These are phyloP conservation scores for Alternaria sp. DNA, from an alignment of 2,329 filamentous ascomycete genomes.

Conservation along the genomic window DNA sequence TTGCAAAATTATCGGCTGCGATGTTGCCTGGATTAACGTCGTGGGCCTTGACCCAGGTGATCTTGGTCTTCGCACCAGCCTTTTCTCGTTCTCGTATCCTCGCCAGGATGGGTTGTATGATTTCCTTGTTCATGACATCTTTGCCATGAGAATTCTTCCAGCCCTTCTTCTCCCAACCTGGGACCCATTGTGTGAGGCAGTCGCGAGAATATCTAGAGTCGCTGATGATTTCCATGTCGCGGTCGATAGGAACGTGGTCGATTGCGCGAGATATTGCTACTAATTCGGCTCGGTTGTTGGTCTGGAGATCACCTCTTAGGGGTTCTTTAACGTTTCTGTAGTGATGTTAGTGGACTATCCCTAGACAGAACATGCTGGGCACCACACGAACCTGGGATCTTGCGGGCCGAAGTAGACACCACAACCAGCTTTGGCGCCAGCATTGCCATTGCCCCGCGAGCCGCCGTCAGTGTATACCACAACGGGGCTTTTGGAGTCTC, in stretches of 20 bases:
- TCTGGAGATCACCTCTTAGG: conserved; percentile 76
- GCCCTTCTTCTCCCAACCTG: conserved; percentile 74
- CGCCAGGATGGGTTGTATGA: conserved; percentile 74
- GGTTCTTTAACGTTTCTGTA: conserved; percentile 75
- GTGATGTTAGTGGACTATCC: not conserved
- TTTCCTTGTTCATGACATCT: conserved; percentile 83
- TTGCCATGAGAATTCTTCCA: conserved; percentile 78
- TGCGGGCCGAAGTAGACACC: conserved; percentile 69
- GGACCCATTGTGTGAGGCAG: conserved; percentile 84
- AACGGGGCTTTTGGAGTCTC: conserved; percentile 57
- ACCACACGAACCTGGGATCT: conserved; percentile 58
- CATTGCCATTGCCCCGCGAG: conserved; percentile 63
- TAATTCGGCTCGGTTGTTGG: conserved; percentile 95
- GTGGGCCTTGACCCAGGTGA: conserved; percentile 93
- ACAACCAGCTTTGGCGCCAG: conserved; percentile 63
- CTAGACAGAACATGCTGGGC: not conserved
- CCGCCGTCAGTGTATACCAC: conserved; percentile 70
- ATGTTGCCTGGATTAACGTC: conserved; percentile 74
- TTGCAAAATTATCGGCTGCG: conserved; percentile 69
- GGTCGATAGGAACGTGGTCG: conserved; percentile 71
- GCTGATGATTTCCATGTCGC: conserved; percentile 78
- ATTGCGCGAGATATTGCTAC: conserved; percentile 85
- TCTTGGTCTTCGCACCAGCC: conserved; percentile 64
- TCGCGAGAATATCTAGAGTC: conserved; percentile 92
- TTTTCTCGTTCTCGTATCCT: conserved; percentile 72